These are phyloP conservation scores for Eimeria brunetti DNA, from an alignment of 169 alveolate species.

Conservation along the genomic window DNA sequence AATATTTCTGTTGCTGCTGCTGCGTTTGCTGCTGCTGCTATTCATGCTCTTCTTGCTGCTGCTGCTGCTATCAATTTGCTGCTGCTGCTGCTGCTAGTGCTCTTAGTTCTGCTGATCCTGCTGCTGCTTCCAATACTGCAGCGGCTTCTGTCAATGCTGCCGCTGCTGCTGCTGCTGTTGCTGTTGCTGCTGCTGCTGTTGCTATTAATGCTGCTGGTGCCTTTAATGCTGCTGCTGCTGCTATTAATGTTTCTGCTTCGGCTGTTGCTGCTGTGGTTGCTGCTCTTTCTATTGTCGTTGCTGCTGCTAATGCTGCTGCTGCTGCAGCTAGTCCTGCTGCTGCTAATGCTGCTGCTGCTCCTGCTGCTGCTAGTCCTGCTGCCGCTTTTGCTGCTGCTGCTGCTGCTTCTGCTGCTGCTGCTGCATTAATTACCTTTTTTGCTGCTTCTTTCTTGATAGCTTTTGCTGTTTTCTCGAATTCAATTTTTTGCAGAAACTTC, in stretches of 20 bases:
- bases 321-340: neutral
- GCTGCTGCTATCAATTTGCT: no score
- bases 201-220: neutral
- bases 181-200: constrained; percentile 29
- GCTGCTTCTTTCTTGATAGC: no score
- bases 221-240: neutral
- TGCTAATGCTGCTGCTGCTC: neutral
- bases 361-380: neutral
- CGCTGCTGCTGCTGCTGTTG: constrained; percentile 4
- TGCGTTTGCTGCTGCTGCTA: no score
- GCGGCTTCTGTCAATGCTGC: no score
- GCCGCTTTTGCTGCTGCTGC: constrained; percentile 68
- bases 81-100: no score
- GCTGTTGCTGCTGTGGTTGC: neutral
- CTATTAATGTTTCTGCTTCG: neutral
- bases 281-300: neutral
- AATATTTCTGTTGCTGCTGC: no score
- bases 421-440: neutral
- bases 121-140: neutral
- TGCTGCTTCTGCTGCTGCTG: constrained; percentile 71
- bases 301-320: neutral
- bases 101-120: no score
- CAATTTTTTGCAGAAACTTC: no score
- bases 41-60: no score
- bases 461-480: no score